Percentiles rank a stretch among this genome's conserved stretches.
Conservation (phyloP, 345 rosid species). For the Populus ilicifolia region DNA sequence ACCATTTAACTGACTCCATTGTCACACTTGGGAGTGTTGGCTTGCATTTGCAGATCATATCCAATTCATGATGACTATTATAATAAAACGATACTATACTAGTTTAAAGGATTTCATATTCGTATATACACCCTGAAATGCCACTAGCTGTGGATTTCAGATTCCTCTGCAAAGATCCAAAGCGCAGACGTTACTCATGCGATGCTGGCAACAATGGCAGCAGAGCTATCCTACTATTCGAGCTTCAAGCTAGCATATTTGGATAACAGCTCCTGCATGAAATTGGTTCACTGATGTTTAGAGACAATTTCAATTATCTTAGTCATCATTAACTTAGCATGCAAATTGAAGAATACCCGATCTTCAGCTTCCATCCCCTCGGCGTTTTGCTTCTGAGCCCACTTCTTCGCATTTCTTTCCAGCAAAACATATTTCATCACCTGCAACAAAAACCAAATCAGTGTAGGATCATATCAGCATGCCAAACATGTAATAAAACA, state of each 20-base stretch:
- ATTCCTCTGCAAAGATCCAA: background rate
- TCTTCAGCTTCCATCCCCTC: background rate
- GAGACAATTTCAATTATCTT: background rate
- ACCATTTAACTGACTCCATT: no score
- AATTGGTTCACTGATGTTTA: background rate
- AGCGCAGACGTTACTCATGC: background rate
- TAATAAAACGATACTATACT: no score
- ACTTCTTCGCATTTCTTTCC: constrained; percentile 8
- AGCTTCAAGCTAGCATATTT: no score
- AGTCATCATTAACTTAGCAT: background rate
- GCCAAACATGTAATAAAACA: background rate
- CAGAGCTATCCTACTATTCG: no score
- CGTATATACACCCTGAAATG: no score
- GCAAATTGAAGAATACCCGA: background rate
- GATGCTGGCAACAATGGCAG: background rate
- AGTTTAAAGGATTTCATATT: no score
- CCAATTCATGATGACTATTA: no score
- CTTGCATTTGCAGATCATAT: no score
- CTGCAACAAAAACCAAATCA: constrained; percentile 1
- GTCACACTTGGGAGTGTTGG: no score
- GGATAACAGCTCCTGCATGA: constrained; percentile 3
- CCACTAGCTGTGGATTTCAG: no score
- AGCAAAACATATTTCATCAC: constrained; percentile 15
- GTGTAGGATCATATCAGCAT: background rate
- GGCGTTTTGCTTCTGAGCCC: constrained; percentile 2